phyloP scores from a whole-genome alignment of 139 green algal genomes.

The Tetraselmis chui region DNA sequence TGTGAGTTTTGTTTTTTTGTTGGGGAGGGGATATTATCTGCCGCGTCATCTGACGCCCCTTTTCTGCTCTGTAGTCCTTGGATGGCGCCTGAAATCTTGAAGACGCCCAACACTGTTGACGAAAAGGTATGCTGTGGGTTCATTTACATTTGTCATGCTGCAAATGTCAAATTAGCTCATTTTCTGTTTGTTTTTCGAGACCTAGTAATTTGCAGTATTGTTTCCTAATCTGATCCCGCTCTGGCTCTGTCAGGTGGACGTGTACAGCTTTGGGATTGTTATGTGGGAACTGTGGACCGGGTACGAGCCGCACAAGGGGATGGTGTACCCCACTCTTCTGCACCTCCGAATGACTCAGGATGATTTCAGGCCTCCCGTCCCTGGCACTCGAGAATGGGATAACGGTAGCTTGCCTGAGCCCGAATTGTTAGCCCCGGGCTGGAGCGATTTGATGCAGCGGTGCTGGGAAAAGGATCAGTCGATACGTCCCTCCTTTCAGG shows the following conservation, averaged over 20 bases:
- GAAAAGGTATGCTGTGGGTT: constrained; percentile 39
- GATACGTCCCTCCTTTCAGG: constrained; percentile 35
- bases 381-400: constrained; percentile 16
- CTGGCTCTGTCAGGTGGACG: constrained; percentile 38
- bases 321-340: constrained; percentile 77
- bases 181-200: too few relatives aligned
- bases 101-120: constrained; percentile 44
- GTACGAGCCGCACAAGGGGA: constrained; percentile 53
- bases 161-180: too few relatives aligned
- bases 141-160: too few relatives aligned
- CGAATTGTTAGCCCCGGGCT: constrained; percentile 47
- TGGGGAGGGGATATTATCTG: too few relatives aligned
- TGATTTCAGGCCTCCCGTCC: constrained; percentile 46
- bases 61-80: constrained; percentile 39
- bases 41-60: too few relatives aligned
- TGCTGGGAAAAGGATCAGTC: constrained; percentile 44
- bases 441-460: constrained; percentile 39
- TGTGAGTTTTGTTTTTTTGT: too few relatives aligned
- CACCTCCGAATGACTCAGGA: constrained; percentile 50
- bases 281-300: constrained; percentile 73
- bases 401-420: constrained; percentile 23
- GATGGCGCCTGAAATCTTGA: constrained; percentile 75
- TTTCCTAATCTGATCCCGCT: too few relatives aligned
- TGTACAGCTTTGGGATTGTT: constrained; percentile 66
- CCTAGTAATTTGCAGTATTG: too few relatives aligned